Evolutionary conservation across 148 eudicot species (phyloP).

Genomic region (Pharnaceum exiguum): DNA sequence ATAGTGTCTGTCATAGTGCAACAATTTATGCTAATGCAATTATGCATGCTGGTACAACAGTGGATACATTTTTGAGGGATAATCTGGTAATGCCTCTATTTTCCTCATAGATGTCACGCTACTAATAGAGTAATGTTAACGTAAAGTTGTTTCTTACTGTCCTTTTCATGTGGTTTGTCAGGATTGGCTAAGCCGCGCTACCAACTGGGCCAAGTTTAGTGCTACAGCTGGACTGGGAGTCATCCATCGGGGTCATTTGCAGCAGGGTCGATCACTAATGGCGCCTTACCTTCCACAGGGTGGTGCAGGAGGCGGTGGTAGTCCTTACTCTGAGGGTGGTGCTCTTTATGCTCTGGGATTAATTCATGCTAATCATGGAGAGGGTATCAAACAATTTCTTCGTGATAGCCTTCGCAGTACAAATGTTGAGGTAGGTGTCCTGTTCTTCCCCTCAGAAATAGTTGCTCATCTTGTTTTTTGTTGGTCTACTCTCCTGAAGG

Average conservation of each 20-base stretch:
- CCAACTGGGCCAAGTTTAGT: constrained; percentile 98
- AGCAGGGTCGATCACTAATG: constrained; percentile 95
- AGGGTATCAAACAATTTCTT: constrained; percentile 90
- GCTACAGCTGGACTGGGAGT: constrained; percentile 99
- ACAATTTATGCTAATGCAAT: constrained; percentile 94
- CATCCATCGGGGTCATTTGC: constrained; percentile 89
- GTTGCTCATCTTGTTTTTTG: not conserved
- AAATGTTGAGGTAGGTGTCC: constrained; percentile 69
- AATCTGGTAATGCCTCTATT: constrained; percentile 54
- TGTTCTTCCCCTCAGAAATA: not conserved
- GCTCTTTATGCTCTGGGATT: constrained; percentile 94
- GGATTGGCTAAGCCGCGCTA: constrained; percentile 99
- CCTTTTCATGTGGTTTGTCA: constrained; percentile 22
- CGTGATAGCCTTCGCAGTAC: constrained; percentile 85
- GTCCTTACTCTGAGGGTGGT: constrained; percentile 98
- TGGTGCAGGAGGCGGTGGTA: constrained; percentile 89
- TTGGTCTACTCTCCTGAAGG: not conserved
- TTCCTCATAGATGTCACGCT: not conserved
- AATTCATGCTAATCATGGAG: constrained; percentile 98
- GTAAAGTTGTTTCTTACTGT: not conserved
- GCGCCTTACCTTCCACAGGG: constrained; percentile 98
- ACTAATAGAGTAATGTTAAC: not conserved
- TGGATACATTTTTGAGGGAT: constrained; percentile 93
- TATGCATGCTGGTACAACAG: constrained; percentile 99
- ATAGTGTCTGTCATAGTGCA: constrained; percentile 99